Base-by-base conservation (phyloP, 164 flowering plant species). In the Euptelea pleiosperma region DNA sequence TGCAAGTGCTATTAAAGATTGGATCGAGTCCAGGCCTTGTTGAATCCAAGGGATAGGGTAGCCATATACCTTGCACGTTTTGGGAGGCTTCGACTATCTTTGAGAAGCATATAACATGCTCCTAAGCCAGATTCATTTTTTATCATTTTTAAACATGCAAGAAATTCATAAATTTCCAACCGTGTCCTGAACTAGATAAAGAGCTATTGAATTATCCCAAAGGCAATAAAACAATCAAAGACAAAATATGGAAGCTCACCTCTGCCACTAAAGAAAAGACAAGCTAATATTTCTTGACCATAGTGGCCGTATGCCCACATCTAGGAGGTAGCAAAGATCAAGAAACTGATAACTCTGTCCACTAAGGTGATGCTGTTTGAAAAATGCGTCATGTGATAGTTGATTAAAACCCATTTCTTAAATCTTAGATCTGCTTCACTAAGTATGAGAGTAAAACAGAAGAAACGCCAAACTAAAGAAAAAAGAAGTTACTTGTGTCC, bases 261-360 rank as follows among this genome's bases (percentile, higher is more conserved):
- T 91, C 97, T 81, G 30, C 99, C 99, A 57, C 99, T 97, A 83
- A 80, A n/a, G n/a, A n/a, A n/a, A n/a, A 91, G 25, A 89, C 82
- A 60, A 91, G 91, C 62, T 91, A 65, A 16, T 96, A 72, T 61
- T 91, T 94, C 83, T 94, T 97, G 58, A 94, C 82, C 96, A 94
- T 91, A 36, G 91, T 86, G 10, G 87, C 97, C 31, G 96, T 82
- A 70, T 94, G 99, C 42, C 97, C 99, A 82, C 99, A 94, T 76
- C 99, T 77, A 46, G 96, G 89, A 11, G 97, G 89, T 51, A 97
- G 97, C 72, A 79, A 56, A 31, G 90, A 52, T 51, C 99, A 96
- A 36, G 86, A 58, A 60, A 89, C 77, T 10, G 90, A 65, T 55
- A 91, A 76, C 75, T 91, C 96, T 52, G 65, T 84, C 99, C 97